phyloP scores from a whole-genome alignment of 192 early-diverging fungal species.

The Linnemannia zychae region DNA sequence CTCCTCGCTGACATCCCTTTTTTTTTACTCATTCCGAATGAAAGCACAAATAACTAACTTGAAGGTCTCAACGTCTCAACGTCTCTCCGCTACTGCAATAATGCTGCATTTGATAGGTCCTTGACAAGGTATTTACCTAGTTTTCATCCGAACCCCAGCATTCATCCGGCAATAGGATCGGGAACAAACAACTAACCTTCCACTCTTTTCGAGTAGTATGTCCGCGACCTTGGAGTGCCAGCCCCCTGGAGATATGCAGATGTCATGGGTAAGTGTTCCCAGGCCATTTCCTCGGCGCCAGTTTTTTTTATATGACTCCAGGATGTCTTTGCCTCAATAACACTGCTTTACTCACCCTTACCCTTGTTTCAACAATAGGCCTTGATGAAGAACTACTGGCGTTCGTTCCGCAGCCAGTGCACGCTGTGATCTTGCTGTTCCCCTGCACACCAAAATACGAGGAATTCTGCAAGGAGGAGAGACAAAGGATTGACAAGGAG shows the following conservation, averaged over 20 bases:
- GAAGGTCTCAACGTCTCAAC: background rate
- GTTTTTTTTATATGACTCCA: background rate
- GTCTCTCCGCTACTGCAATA: background rate
- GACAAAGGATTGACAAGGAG: slow-evolving; percentile 55
- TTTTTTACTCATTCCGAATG: background rate
- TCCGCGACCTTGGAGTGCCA: slow-evolving; percentile 78
- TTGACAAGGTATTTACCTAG: slow-evolving; percentile 66
- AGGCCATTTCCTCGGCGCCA: background rate
- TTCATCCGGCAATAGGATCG: background rate
- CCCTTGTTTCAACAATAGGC: slow-evolving; percentile 49
- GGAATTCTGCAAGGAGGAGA: slow-evolving; percentile 63
- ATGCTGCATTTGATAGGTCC: slow-evolving; percentile 59
- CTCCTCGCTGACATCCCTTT: background rate
- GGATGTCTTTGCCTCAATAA: background rate
- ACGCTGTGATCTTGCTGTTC: slow-evolving; percentile 92
- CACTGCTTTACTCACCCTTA: background rate
- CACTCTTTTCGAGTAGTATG: slow-evolving; percentile 60
- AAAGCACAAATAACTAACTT: background rate
- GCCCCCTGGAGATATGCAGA: slow-evolving; percentile 78
- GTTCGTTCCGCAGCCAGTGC: slow-evolving; percentile 86
- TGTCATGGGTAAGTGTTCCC: slow-evolving; percentile 74
- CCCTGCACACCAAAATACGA: slow-evolving; percentile 78
- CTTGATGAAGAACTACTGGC: slow-evolving; percentile 87
- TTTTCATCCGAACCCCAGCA: background rate
- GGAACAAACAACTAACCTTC: background rate